Conservation (phyloP, 2,329 filamentous ascomycete genomes). For the Teratosphaeria zuluensis region DNA sequence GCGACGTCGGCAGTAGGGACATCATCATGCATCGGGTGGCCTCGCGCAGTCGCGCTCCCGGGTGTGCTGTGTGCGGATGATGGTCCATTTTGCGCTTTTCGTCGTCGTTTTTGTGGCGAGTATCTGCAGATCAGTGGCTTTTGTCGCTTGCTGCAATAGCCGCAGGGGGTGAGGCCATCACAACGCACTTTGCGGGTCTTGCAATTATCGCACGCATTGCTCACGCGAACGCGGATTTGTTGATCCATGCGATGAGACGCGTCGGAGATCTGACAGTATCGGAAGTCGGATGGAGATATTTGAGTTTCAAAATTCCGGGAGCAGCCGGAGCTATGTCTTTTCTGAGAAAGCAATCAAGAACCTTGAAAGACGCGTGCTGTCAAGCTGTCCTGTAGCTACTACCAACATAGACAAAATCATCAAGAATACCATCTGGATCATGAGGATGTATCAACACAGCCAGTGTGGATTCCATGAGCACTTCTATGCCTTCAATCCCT, state of each 20-base stretch:
- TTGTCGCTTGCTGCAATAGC: conserved; percentile 36
- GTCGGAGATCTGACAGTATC: background rate
- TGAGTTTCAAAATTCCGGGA: background rate
- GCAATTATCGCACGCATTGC: conserved; percentile 34
- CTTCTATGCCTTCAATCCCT: conserved; percentile 24
- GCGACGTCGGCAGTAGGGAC: background rate
- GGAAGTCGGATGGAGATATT: background rate
- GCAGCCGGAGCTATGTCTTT: background rate
- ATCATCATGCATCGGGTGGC: background rate
- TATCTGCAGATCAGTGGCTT: conserved; percentile 31
- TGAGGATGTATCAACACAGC: background rate
- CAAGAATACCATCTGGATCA: background rate
- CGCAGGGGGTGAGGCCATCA: conserved; percentile 41
- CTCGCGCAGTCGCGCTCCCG: background rate
- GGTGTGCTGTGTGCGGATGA: background rate
- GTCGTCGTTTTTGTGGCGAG: conserved; percentile 15
- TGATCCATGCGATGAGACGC: background rate
- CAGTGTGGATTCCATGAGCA: background rate
- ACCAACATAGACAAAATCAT: background rate
- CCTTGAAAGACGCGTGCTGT: background rate
- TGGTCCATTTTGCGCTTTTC: background rate
- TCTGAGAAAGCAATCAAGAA: background rate
- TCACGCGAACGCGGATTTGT: background rate
- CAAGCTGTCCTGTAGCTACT: no score
- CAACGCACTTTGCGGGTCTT: conserved; percentile 44